These are phyloP conservation scores for Phytomonas sp. DNA, from an alignment of 208 protist genomes.

Conservation along the genomic window DNA sequence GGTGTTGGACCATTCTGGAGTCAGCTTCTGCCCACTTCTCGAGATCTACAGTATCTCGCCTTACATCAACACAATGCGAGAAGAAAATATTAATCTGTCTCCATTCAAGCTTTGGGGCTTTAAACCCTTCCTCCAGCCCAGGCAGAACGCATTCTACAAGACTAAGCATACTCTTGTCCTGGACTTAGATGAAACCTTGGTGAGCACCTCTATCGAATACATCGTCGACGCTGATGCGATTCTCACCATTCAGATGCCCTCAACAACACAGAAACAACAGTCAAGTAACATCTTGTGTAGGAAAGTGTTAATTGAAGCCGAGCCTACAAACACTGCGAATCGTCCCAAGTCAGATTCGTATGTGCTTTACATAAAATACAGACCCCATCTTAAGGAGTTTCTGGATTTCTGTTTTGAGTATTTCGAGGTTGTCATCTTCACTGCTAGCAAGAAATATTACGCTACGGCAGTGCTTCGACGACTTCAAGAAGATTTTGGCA, in stretches of 20 bases:
- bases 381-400: conserved; percentile 30
- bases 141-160: conserved; percentile 1
- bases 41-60: neutral
- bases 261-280: neutral
- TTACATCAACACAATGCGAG: neutral
- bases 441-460: conserved; percentile 38
- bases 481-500: conserved; percentile 24
- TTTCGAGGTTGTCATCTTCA: conserved; percentile 63
- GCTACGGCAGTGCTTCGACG: conserved; percentile 23
- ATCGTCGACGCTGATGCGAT: conserved; percentile 28
- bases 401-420: conserved; percentile 21
- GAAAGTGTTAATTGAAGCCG: neutral
- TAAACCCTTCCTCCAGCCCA: conserved; percentile 17
- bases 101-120: conserved; percentile 34
- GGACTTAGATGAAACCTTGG: conserved; percentile 47
- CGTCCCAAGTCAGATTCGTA: neutral
- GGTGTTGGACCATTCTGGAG: neutral
- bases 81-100: conserved; percentile 22
- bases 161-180: conserved; percentile 29
- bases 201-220: conserved; percentile 29
- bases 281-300: neutral
- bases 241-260: conserved; percentile 8
- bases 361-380: conserved; percentile 32
- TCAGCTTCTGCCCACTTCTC: neutral
- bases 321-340: neutral